Evolutionary conservation across 2,329 filamentous ascomycete genomes (phyloP).

Genomic region (Pseudonectria buxi): DNA sequence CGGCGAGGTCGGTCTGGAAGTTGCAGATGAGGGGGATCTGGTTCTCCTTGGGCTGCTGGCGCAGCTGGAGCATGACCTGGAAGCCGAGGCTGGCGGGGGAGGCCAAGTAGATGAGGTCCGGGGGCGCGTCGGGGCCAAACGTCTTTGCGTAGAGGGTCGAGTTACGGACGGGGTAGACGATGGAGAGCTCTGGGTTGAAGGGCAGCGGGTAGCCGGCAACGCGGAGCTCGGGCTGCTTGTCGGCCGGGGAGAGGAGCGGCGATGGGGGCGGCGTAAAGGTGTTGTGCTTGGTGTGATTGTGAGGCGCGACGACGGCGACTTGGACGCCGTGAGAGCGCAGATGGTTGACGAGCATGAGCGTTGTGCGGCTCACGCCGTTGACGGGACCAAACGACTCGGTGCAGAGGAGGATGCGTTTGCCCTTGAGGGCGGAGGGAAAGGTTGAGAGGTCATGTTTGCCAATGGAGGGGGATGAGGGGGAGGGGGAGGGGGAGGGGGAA

Average conservation of each 20-base stretch:
- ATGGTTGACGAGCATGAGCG: slow-evolving; percentile 62
- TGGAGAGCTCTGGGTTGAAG: slow-evolving; percentile 64
- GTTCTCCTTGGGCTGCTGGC: slow-evolving; percentile 47
- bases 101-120: slow-evolving; percentile 63
- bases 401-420: slow-evolving; percentile 58
- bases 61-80: slow-evolving; percentile 62
- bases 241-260: slow-evolving; percentile 24
- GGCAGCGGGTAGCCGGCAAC: slow-evolving; percentile 60
- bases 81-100: slow-evolving; percentile 65
- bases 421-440: slow-evolving; percentile 45
- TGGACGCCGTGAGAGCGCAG: slow-evolving; percentile 56
- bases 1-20: slow-evolving; percentile 65
- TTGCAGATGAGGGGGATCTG: slow-evolving; percentile 59
- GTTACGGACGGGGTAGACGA: slow-evolving; percentile 62
- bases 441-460: slow-evolving; percentile 34
- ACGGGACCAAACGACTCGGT: slow-evolving; percentile 67
- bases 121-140: slow-evolving; percentile 43
- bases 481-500: no score
- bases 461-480: no score
- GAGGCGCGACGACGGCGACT: slow-evolving; percentile 60
- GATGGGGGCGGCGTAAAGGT: slow-evolving; percentile 42
- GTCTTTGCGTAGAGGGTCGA: slow-evolving; percentile 53
- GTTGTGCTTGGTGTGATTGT: slow-evolving; percentile 48
- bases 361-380: slow-evolving; percentile 67
- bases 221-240: slow-evolving; percentile 44